These are phyloP conservation scores for Pilatotrama ljubarskyi DNA, from an alignment of 768 basidiomycete genomes.

Conservation along the genomic window DNA sequence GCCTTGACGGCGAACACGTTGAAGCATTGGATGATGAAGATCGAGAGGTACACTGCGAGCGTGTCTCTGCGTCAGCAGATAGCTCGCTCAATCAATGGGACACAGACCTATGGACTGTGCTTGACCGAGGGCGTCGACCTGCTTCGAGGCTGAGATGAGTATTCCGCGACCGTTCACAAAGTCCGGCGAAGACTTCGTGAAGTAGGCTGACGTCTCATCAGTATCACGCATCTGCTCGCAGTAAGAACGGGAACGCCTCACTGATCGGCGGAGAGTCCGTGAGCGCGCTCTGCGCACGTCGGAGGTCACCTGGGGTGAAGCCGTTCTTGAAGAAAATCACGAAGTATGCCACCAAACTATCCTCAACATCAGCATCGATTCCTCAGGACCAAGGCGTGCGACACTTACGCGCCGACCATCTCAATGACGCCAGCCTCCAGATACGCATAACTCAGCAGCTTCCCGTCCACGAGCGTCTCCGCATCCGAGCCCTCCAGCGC, in stretches of 20 bases:
- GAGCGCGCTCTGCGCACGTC: slow-evolving; percentile 43
- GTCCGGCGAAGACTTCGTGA: slow-evolving; percentile 47
- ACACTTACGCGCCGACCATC: slow-evolving; percentile 52
- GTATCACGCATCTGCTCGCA: neutral
- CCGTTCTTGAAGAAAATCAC: slow-evolving; percentile 65
- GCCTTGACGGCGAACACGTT: slow-evolving; percentile 74
- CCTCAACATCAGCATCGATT: neutral
- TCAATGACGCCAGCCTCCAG: slow-evolving; percentile 66
- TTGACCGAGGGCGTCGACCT: slow-evolving; percentile 58
- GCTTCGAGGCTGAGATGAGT: slow-evolving; percentile 43
- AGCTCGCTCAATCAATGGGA: neutral
- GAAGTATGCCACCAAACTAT: slow-evolving; percentile 62
- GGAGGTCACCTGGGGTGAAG: slow-evolving; percentile 59
- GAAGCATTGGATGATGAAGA: slow-evolving; percentile 71
- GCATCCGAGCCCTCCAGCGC: slow-evolving; percentile 50
- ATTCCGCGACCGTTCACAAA: slow-evolving; percentile 58
- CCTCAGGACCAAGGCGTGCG: neutral
- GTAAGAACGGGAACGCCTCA: neutral
- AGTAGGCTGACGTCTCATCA: slow-evolving; percentile 43
- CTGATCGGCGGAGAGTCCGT: neutral
- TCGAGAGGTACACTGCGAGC: slow-evolving; percentile 53
- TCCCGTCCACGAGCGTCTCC: slow-evolving; percentile 61
- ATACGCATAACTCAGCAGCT: slow-evolving; percentile 66
- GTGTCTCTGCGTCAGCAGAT: neutral
- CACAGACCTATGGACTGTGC: slow-evolving; percentile 59